Evolutionary conservation across 768 basidiomycete species (phyloP), one percentile per base, ranked within the genome.

Genomic region (Lactarius hatsudake): DNA sequence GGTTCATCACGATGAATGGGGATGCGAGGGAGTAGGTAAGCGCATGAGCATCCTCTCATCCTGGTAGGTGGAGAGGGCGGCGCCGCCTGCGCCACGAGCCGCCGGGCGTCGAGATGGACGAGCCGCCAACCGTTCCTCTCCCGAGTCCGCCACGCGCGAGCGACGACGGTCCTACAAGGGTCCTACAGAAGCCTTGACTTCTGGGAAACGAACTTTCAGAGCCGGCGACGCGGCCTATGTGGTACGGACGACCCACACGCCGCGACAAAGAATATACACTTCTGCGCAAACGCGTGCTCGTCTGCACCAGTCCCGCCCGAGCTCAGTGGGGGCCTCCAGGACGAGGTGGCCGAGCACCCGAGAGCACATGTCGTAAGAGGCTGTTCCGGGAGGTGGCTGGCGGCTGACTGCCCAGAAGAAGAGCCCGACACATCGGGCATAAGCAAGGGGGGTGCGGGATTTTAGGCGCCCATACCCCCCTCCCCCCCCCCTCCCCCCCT

Each of bases 371-470:
- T 68, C 67, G 28, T 68, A 68, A 2, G 66, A 36, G 12, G 66
- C 59, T 0, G 62, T 36, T 15, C n/a, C n/a, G n/a, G n/a, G n/a
- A n/a, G n/a, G 58, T 2, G 57, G 62, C 17, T 68, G 67, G 43
- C 62, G 62, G 17, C 67, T 62, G 53, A 68, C 67, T 1, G 67
- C 62, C 67, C 67, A 68, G 67, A 68, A 68, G 59, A 68, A 68
- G 53, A 68, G 67, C 6, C 54, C 36, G 42, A 36, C 38, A 13
- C 67, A 68, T 40, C 62, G 58, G 34, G 58, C 58, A n/a, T n/a
- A n/a, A n/a, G n/a, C n/a, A n/a, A n/a, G n/a, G n/a, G n/a, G n/a
- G n/a, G n/a, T n/a, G n/a, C n/a, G n/a, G n/a, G n/a, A n/a, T n/a
- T n/a, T n/a, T n/a, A n/a, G n/a, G n/a, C n/a, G n/a, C n/a, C n/a